A percentile compares a stretch with the other conserved stretches of the same genome.
These are phyloP conservation scores for grape (Vitis vinifera) DNA, from an alignment of 164 flowering plant species.

Conservation along the genomic window DNA sequence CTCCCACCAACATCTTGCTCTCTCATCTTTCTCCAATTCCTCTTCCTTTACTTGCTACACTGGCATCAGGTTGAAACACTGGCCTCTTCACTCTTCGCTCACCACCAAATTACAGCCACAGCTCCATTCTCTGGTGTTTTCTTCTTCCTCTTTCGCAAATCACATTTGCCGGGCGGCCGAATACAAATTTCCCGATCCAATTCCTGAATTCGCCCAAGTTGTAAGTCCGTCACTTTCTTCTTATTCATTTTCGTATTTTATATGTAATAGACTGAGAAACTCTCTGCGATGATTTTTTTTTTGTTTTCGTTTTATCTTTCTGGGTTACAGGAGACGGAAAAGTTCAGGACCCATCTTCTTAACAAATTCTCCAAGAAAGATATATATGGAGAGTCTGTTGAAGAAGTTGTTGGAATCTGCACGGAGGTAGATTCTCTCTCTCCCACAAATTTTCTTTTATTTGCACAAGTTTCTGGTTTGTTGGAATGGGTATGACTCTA, in stretches of 20 bases:
- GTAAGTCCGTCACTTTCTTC: conserved; percentile 29
- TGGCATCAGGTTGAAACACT: neutral
- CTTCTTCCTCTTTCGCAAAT: conserved; percentile 10
- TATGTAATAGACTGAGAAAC: too few species aligned
- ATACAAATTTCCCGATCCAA: conserved; percentile 92
- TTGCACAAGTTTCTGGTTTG: too few species aligned
- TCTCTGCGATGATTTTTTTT: too few species aligned
- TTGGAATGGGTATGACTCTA: too few species aligned
- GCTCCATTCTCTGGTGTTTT: neutral
- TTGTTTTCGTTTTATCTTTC: neutral
- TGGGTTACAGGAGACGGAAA: conserved; percentile 55
- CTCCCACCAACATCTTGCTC: neutral
- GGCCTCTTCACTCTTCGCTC: neutral
- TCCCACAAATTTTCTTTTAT: neutral
- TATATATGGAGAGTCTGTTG: conserved; percentile 47
- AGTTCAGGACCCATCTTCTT: conserved; percentile 46
- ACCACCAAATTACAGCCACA: neutral
- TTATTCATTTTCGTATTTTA: neutral
- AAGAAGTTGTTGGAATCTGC: conserved; percentile 55
- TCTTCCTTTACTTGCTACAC: neutral
- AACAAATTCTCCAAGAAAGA: conserved; percentile 55
- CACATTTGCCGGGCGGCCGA: conserved; percentile 68
- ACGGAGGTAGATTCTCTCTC: conserved; percentile 38
- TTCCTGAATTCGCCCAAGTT: conserved; percentile 84
- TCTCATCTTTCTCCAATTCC: neutral